phyloP scores from a whole-genome alignment of 768 basidiomycete genomes.

The Rhodotorula diobovata region DNA sequence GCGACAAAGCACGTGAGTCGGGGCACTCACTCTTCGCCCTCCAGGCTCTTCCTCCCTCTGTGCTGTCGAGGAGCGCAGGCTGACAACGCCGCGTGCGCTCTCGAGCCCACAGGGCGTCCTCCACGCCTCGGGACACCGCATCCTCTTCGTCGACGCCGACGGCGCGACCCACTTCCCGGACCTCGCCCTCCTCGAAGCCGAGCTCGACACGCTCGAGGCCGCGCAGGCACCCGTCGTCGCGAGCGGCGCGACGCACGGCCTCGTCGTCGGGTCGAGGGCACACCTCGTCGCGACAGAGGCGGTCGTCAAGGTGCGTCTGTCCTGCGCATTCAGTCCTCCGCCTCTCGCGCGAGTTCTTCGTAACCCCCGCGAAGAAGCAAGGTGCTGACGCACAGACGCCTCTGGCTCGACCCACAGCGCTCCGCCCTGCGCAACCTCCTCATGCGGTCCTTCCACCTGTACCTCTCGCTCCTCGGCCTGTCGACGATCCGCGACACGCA shows the following conservation, averaged over 20 bases:
- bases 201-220: slow-evolving; percentile 61
- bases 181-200: slow-evolving; percentile 68
- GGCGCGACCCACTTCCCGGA: slow-evolving; percentile 85
- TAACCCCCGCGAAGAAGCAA: no score
- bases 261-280: slow-evolving; percentile 78
- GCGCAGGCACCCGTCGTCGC: slow-evolving; percentile 48
- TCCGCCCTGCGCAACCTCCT: slow-evolving; percentile 81
- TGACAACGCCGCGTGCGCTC: neutral
- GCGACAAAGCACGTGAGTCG: slow-evolving; percentile 69
- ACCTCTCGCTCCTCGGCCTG: slow-evolving; percentile 73
- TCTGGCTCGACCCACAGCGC: slow-evolving; percentile 56
- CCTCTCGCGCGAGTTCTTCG: no score
- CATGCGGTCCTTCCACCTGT: slow-evolving; percentile 88
- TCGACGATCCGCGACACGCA: slow-evolving; percentile 80
- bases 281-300: slow-evolving; percentile 88
- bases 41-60: neutral
- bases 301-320: slow-evolving; percentile 63
- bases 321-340: neutral
- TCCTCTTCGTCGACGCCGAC: slow-evolving; percentile 92
- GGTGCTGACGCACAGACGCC: neutral
- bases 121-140: slow-evolving; percentile 64
- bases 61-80: no score
- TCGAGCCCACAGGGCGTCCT: slow-evolving; percentile 61
- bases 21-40: no score
- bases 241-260: slow-evolving; percentile 55